These are phyloP conservation scores for Metschnikowia amazonensis DNA, from an alignment of 805 yeast species.

Conservation along the genomic window DNA sequence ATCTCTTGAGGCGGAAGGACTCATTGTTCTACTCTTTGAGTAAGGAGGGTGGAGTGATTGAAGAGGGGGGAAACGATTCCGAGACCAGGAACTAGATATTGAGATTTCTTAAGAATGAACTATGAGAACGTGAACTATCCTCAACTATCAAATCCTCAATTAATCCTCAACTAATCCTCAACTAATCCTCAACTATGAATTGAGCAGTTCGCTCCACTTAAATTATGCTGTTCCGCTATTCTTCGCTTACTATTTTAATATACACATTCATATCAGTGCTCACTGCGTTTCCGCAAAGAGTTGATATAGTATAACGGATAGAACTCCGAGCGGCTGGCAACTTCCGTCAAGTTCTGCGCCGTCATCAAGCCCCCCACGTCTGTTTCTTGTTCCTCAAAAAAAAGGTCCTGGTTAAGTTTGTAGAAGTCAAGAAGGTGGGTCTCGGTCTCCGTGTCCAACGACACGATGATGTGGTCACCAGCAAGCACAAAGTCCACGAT, in stretches of 20 bases:
- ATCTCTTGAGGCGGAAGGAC: conserved; percentile 58
- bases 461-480: conserved; percentile 21
- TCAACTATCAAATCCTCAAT: no score
- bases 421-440: conserved; percentile 25
- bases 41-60: conserved; percentile 69
- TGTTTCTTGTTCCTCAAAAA: conserved; percentile 11
- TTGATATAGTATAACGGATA: conserved; percentile 49
- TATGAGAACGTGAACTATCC: no score
- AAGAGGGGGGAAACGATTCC: conserved; percentile 16
- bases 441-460: conserved; percentile 30
- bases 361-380: conserved; percentile 23
- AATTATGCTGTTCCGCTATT: no score
- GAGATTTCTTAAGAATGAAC: no score
- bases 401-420: conserved; percentile 21
- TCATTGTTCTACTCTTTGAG: conserved; percentile 79
- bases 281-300: conserved; percentile 59
- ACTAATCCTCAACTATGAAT: no score
- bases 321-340: conserved; percentile 33
- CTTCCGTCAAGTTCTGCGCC: conserved; percentile 28
- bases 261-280: conserved; percentile 37
- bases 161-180: no score
- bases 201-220: no score
- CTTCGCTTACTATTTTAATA: neutral
- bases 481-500: conserved; percentile 29
- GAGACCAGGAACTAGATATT: neutral